These are phyloP conservation scores for Ogataea dorogensis DNA, from an alignment of 805 yeast genomes.

Conservation along the genomic window DNA sequence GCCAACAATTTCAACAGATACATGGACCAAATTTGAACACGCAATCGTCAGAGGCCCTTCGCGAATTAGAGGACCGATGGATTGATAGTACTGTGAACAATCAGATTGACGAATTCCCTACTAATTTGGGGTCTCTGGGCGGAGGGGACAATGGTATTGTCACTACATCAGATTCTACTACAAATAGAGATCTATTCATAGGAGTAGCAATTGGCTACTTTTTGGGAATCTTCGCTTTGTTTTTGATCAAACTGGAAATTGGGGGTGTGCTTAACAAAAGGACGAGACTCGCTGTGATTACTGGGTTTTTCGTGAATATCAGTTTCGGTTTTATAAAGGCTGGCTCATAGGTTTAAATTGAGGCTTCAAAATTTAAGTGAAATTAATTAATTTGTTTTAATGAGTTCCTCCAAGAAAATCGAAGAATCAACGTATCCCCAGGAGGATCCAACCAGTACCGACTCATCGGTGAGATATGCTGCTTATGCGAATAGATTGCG, in stretches of 20 bases:
- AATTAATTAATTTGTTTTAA: neutral
- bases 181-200: constrained; percentile 63
- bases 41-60: constrained; percentile 46
- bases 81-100: constrained; percentile 71
- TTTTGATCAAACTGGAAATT: constrained; percentile 56
- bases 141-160: constrained; percentile 23
- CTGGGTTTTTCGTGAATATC: constrained; percentile 69
- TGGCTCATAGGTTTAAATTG: constrained; percentile 30
- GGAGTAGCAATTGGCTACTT: constrained; percentile 75
- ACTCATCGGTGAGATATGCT: constrained; percentile 58
- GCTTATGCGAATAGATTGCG: constrained; percentile 77
- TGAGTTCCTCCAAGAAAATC: constrained; percentile 6
- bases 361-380: neutral
- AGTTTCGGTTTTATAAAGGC: constrained; percentile 59
- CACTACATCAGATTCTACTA: constrained; percentile 32
- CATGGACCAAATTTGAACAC: constrained; percentile 46
- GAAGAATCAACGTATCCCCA: constrained; percentile 8
- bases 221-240: constrained; percentile 68
- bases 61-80: constrained; percentile 84
- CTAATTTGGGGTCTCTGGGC: constrained; percentile 26
- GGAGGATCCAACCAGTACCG: constrained; percentile 22
- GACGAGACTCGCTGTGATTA: constrained; percentile 65
- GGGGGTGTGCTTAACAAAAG: constrained; percentile 57
- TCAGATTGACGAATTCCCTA: constrained; percentile 46
- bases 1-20: constrained; percentile 70